Percentiles rank a stretch among this genome's conserved stretches.
These are phyloP conservation scores for Aspergillus sp. DNA, from an alignment of 2,329 filamentous ascomycete genomes.

Conservation along the genomic window DNA sequence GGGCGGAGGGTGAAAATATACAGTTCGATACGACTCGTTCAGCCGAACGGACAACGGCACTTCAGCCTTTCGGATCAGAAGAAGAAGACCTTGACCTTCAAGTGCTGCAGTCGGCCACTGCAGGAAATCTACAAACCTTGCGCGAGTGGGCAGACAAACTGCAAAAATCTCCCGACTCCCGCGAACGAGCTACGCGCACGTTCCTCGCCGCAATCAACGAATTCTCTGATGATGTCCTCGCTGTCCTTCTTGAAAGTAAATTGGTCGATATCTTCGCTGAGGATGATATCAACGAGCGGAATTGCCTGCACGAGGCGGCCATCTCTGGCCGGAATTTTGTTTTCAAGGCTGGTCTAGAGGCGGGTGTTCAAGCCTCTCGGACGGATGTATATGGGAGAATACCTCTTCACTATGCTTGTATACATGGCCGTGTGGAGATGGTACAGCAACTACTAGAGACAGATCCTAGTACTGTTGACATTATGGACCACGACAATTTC, in stretches of 20 bases:
- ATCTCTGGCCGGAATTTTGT: conserved; percentile 86
- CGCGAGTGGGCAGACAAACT: conserved; percentile 79
- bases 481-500: conserved; percentile 95
- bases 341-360: conserved; percentile 70
- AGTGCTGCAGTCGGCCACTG: conserved; percentile 77
- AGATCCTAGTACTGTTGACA: conserved; percentile 73
- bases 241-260: conserved; percentile 73
- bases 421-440: conserved; percentile 87
- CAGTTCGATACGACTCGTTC: conserved; percentile 64
- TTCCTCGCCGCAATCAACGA: conserved; percentile 90
- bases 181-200: conserved; percentile 80
- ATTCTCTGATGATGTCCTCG: conserved; percentile 73
- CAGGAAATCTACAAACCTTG: conserved; percentile 74
- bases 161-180: conserved; percentile 58
- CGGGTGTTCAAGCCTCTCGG: conserved; percentile 72
- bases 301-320: conserved; percentile 93
- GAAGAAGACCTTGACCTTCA: conserved; percentile 88
- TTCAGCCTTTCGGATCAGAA: conserved; percentile 62
- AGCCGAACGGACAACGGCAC: conserved; percentile 37
- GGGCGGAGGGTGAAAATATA: conserved; percentile 94
- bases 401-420: conserved; percentile 91
- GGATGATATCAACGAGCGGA: conserved; percentile 96
- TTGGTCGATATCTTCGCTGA: conserved; percentile 89
- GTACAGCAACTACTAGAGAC: conserved; percentile 70
- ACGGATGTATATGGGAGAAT: conserved; percentile 93